Percentiles rank a stretch among this genome's conserved stretches.
phyloP scores from a whole-genome alignment of 805 yeast genomes.

The Pichia sporocuriosa region DNA sequence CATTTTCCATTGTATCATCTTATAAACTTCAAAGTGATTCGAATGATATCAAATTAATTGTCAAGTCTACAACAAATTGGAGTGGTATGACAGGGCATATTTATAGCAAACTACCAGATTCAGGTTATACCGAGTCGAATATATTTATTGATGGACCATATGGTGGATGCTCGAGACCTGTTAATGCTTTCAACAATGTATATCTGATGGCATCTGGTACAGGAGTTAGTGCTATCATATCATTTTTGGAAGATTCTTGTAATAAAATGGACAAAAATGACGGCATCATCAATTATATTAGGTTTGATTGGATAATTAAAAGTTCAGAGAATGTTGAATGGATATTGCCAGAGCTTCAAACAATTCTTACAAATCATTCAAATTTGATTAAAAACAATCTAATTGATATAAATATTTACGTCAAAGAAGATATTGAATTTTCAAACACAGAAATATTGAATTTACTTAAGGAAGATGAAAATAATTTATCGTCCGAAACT shows the following conservation, averaged over 20 bases:
- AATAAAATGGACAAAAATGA: background rate
- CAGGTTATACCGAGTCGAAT: constrained; percentile 20
- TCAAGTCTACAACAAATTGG: constrained; percentile 35
- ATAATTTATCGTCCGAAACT: background rate
- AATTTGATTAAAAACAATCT: constrained; percentile 16
- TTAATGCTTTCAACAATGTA: constrained; percentile 38
- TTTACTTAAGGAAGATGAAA: background rate
- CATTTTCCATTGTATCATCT: constrained; percentile 43
- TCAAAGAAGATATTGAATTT: constrained; percentile 3
- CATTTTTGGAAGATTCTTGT: constrained; percentile 29
- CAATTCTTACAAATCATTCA: constrained; percentile 27
- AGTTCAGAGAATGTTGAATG: constrained; percentile 31
- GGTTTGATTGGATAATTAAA: constrained; percentile 21
- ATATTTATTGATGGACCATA: constrained; percentile 52
- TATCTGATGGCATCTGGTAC: constrained; percentile 41
- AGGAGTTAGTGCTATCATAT: constrained; percentile 45
- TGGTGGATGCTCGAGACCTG: constrained; percentile 45
- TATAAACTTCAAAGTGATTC: constrained; percentile 17
- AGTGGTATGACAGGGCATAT: constrained; percentile 39
- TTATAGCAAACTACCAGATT: constrained; percentile 25
- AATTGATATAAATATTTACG: constrained; percentile 16
- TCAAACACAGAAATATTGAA: background rate
- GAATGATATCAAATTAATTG: constrained; percentile 37
- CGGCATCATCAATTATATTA: background rate
- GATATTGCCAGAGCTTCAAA: constrained; percentile 35